Evolutionary conservation across 495 filamentous ascomycete species (phyloP).

Genomic region (Penicillium simplicissimum): DNA sequence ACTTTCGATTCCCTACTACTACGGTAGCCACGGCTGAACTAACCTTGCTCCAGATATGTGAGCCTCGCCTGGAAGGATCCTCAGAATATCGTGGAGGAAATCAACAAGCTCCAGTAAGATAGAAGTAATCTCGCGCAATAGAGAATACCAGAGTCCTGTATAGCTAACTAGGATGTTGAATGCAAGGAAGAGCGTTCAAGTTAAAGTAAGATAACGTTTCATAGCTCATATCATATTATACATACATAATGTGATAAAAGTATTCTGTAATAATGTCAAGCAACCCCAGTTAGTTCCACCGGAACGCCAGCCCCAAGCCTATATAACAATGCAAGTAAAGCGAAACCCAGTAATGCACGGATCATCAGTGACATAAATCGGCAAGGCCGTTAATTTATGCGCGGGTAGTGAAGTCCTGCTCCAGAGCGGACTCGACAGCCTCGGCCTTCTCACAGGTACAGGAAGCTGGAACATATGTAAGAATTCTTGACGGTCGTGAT

Average conservation of each 20-base stretch:
- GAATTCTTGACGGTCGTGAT: no score
- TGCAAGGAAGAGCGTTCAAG: background rate
- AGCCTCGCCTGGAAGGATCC: slow-evolving; percentile 60
- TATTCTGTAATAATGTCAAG: background rate
- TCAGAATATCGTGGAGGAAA: slow-evolving; percentile 57
- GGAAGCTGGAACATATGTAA: slow-evolving; percentile 51
- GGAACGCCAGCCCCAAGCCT: slow-evolving; percentile 14
- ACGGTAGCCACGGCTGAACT: background rate
- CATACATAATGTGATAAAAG: background rate
- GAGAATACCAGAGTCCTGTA: background rate
- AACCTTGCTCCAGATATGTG: slow-evolving; percentile 42
- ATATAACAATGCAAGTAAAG: slow-evolving; percentile 14
- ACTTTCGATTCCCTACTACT: background rate
- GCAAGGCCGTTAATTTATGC: slow-evolving; percentile 19
- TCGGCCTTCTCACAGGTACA: slow-evolving; percentile 82
- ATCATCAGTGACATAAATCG: background rate
- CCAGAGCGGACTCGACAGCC: slow-evolving; percentile 50
- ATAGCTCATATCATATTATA: background rate
- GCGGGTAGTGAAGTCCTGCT: slow-evolving; percentile 78
- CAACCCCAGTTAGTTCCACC: slow-evolving; percentile 1
- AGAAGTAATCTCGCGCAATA: background rate
- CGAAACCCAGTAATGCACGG: background rate
- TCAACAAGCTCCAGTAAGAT: slow-evolving; percentile 26
- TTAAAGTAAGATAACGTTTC: background rate
- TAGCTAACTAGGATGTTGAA: no score